Evolutionary conservation across 352 stramenopile genomes (phyloP).

Genomic region (Phytophthora colocasiae): DNA sequence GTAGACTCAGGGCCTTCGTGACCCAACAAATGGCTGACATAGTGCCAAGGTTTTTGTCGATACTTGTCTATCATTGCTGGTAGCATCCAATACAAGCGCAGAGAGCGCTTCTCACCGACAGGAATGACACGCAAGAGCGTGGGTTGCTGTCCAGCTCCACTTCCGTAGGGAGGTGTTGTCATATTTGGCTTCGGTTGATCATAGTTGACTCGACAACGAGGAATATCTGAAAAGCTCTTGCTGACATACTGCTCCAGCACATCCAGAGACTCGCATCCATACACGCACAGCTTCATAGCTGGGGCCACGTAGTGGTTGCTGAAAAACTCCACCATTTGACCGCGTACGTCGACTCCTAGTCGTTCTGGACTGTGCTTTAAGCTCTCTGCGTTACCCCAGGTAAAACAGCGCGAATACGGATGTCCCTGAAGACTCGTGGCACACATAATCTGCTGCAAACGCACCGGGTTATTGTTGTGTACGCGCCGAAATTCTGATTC

Average conservation of each 20-base stretch:
- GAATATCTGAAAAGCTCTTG: slow-evolving; percentile 59
- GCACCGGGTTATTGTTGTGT: slow-evolving; percentile 66
- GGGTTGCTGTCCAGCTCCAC: slow-evolving; percentile 33
- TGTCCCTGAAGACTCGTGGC: slow-evolving; percentile 55
- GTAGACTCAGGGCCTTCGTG: slow-evolving; percentile 61
- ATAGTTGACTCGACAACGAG: slow-evolving; percentile 5
- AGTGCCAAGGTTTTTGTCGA: slow-evolving; percentile 61
- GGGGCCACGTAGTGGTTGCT: slow-evolving; percentile 60
- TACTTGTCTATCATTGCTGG: slow-evolving; percentile 51
- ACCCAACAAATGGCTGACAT: slow-evolving; percentile 56
- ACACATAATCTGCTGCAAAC: slow-evolving; percentile 78
- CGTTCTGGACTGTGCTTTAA: slow-evolving; percentile 47
- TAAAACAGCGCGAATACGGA: slow-evolving; percentile 73
- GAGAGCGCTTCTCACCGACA: slow-evolving; percentile 49
- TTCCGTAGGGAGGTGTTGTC: slow-evolving; percentile 36
- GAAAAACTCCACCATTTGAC: slow-evolving; percentile 68
- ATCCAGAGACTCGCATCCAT: slow-evolving; percentile 66
- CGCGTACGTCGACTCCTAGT: slow-evolving; percentile 55
- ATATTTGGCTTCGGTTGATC: slow-evolving; percentile 10
- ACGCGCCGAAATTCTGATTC: slow-evolving; percentile 88
- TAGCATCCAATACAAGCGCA: slow-evolving; percentile 63
- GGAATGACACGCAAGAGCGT: slow-evolving; percentile 52
- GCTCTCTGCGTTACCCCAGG: slow-evolving; percentile 79
- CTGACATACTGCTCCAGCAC: slow-evolving; percentile 61
- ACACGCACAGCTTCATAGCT: slow-evolving; percentile 80